Percentiles rank a stretch among this genome's conserved stretches.
Evolutionary conservation across 148 eudicot species (phyloP).

Genomic region (Rhododendron kiyosumense): DNA sequence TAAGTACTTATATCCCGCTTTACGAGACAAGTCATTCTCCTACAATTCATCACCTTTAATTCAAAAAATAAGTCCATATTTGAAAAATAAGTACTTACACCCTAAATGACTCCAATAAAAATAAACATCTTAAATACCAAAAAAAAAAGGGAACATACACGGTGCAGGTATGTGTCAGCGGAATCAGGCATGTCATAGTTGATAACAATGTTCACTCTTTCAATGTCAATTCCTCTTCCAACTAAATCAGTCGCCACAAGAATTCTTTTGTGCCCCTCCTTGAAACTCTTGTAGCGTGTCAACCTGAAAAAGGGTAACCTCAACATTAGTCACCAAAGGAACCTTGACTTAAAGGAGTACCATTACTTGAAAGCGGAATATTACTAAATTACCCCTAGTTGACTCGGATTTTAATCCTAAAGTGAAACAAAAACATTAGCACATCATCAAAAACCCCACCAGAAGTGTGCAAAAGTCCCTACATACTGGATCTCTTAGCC

Average conservation of each 20-base stretch:
- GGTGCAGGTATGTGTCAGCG: conserved; percentile 88
- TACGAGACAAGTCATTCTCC: too few relatives aligned
- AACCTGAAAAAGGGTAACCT: conserved; percentile 31
- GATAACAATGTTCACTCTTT: conserved; percentile 88
- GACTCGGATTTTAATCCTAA: neutral
- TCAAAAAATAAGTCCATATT: too few relatives aligned
- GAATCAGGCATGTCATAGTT: conserved; percentile 98
- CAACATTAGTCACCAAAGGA: neutral
- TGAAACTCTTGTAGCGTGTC: conserved; percentile 85
- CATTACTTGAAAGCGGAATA: neutral
- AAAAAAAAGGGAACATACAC: conserved; percentile 34
- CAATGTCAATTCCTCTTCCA: conserved; percentile 95
- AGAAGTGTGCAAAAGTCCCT: neutral
- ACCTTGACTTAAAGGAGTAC: neutral
- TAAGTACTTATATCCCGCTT: too few relatives aligned
- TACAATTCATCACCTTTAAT: too few relatives aligned
- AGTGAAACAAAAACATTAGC: neutral
- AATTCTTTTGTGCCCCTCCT: conserved; percentile 89
- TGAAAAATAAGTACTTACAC: too few relatives aligned
- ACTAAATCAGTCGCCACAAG: conserved; percentile 98
- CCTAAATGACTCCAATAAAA: neutral
- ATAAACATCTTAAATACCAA: neutral
- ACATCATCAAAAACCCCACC: neutral
- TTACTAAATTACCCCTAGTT: neutral
- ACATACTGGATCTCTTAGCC: neutral